Conservation (phyloP, 441 rosid species). For the Croton setiger region DNA sequence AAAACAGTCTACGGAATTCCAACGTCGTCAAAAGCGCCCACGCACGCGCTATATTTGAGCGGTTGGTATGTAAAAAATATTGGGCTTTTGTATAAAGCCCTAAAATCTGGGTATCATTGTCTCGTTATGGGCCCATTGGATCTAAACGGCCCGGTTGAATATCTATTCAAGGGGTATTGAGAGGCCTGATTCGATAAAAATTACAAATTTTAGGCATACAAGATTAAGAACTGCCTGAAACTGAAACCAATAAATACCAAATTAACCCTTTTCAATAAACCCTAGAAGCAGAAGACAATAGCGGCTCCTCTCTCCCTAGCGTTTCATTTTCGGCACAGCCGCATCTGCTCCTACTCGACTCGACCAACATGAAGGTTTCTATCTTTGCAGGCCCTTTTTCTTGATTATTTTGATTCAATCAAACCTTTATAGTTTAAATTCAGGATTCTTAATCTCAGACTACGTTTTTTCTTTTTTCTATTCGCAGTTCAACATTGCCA, state of each 20-base stretch:
- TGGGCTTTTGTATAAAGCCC: no score
- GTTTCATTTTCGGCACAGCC: neutral
- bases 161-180: no score
- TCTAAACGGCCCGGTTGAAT: no score
- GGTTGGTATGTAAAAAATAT: neutral
- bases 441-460: neutral
- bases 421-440: neutral
- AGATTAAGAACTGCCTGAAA: neutral
- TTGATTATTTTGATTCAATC: neutral
- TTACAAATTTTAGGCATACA: neutral
- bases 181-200: no score
- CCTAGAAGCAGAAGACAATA: neutral
- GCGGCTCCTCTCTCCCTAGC: neutral
- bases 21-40: neutral
- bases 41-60: neutral
- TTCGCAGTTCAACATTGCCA: constrained; percentile 51
- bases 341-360: constrained; percentile 2
- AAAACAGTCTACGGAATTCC: neutral
- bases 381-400: neutral
- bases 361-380: constrained; percentile 22
- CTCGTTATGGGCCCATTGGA: no score
- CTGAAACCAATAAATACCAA: neutral
- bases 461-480: neutral
- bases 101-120: no score
- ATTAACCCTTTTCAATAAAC: neutral